Conservation (phyloP, 495 filamentous ascomycete genomes). For the Parmelia sp. region DNA sequence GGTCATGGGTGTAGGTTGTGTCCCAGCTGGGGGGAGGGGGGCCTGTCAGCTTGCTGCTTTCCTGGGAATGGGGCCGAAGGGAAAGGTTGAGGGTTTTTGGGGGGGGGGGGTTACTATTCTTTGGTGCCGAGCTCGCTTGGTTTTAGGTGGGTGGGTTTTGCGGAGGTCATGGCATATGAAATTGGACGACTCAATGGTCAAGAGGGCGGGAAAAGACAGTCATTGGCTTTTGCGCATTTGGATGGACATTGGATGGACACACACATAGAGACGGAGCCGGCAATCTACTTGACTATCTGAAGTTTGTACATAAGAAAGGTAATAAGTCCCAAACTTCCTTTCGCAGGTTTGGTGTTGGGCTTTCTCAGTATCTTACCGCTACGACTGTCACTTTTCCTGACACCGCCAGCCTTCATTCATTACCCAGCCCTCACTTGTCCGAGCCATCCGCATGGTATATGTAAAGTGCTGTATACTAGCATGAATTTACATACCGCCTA, state of each 20-base stretch:
- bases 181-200: not conserved
- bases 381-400: not conserved
- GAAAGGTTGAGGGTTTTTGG: too few species aligned
- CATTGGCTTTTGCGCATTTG: not conserved
- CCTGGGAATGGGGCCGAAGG: not conserved
- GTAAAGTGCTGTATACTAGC: not conserved
- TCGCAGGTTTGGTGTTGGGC: not conserved
- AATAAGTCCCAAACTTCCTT: not conserved
- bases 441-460: not conserved
- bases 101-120: conserved; percentile 40
- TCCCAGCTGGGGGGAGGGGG: conserved; percentile 22
- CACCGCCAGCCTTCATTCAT: not conserved
- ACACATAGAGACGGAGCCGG: too few species aligned
- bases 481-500: conserved; percentile 1
- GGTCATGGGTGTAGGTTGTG: conserved; percentile 24
- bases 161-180: conserved; percentile 4
- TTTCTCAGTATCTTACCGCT: not conserved
- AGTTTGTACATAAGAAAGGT: too few species aligned
- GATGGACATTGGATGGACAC: too few species aligned
- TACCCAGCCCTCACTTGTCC: not conserved
- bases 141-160: conserved; percentile 39
- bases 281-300: too few species aligned
- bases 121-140: conserved; percentile 51
- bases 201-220: not conserved
- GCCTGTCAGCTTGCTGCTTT: not conserved